Conservation (phyloP, 164 flowering plant species). For the Piper betle region DNA sequence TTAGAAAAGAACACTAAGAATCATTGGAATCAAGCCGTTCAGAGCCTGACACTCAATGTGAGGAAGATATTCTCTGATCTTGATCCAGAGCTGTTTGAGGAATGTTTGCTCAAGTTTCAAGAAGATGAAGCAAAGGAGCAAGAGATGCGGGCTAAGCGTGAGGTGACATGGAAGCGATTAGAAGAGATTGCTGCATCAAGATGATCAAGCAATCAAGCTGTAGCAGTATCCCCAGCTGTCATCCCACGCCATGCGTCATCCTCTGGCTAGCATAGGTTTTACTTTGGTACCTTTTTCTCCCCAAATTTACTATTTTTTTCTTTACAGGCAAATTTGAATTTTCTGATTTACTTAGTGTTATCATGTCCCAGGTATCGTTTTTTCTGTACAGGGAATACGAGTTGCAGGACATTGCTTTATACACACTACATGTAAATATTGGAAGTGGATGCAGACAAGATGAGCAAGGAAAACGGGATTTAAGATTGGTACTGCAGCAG, state of each 20-base stretch:
- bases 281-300: neutral
- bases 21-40: conserved; percentile 85
- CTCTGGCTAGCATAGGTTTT: conserved; percentile 9
- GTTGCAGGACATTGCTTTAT: conserved; percentile 3
- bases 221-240: conserved; percentile 22
- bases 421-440: conserved; percentile 14
- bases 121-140: conserved; percentile 45
- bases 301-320: neutral
- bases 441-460: neutral
- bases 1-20: conserved; percentile 49
- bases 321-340: neutral
- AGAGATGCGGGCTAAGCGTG: conserved; percentile 33
- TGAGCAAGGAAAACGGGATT: conserved; percentile 1
- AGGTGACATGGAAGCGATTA: conserved; percentile 52
- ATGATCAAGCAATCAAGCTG: conserved; percentile 35
- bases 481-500: conserved; percentile 6
- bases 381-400: conserved; percentile 10
- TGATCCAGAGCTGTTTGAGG: conserved; percentile 56
- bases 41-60: conserved; percentile 57
- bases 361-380: conserved; percentile 10
- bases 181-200: conserved; percentile 57
- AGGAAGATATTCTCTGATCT: conserved; percentile 63
- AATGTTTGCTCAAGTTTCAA: conserved; percentile 48
- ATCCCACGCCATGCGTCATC: conserved; percentile 5
- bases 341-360: conserved; percentile 13